These are phyloP conservation scores for Blastobotrys petasosporus DNA, from an alignment of 1,139 yeast genomes.

Conservation along the genomic window DNA sequence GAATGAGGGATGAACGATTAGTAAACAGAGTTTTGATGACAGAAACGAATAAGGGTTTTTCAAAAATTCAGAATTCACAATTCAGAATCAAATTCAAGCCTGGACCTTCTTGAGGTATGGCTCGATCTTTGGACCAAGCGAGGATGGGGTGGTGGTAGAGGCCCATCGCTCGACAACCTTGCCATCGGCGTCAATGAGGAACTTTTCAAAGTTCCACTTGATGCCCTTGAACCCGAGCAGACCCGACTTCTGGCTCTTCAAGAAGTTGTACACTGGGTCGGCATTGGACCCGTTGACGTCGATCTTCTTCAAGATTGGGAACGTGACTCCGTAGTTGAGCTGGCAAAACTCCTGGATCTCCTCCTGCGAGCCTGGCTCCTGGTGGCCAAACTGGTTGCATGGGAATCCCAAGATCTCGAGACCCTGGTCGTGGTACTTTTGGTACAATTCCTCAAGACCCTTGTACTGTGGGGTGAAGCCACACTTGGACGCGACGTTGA, in stretches of 20 bases:
- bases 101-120: slow-evolving; percentile 35
- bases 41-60: no score
- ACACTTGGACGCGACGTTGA: slow-evolving; percentile 86
- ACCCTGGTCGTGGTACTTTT: slow-evolving; percentile 70
- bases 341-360: slow-evolving; percentile 63
- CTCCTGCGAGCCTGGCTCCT: slow-evolving; percentile 72
- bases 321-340: slow-evolving; percentile 69
- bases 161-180: slow-evolving; percentile 64
- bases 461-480: slow-evolving; percentile 57
- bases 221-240: slow-evolving; percentile 71
- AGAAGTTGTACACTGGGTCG: slow-evolving; percentile 72
- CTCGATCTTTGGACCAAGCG: slow-evolving; percentile 46
- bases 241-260: slow-evolving; percentile 63
- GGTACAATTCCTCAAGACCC: slow-evolving; percentile 76
- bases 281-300: slow-evolving; percentile 83
- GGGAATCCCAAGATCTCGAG: slow-evolving; percentile 88
- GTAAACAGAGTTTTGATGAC: no score
- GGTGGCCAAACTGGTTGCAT: slow-evolving; percentile 81
- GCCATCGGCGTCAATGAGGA: slow-evolving; percentile 67
- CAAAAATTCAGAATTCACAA: no score
- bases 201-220: slow-evolving; percentile 96
- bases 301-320: slow-evolving; percentile 81
- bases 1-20: no score
- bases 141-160: slow-evolving; percentile 61
- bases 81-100: background rate